Base-by-base conservation (phyloP, 2,329 filamentous ascomycete species). In the Colletotrichum godetiae region DNA sequence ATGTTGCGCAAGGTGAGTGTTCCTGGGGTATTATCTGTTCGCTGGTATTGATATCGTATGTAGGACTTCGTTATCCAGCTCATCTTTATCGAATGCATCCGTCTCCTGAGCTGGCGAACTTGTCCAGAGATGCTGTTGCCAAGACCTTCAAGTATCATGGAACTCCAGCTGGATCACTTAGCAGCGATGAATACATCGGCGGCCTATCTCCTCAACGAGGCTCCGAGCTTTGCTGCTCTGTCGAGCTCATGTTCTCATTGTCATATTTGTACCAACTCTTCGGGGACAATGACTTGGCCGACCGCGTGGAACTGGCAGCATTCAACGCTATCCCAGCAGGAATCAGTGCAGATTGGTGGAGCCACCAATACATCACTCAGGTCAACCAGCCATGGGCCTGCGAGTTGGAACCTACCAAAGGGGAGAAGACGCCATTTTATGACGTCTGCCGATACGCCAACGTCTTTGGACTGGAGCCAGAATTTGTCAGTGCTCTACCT, bases 291-390 rank as follows among this genome's bases (percentile, higher is more conserved):
- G 24, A 57, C 8, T 88, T 86, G 74, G 88, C 88, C 3, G 88
- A 90, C 76, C 80, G 83, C n/a, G 82, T 84, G 8, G 89, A 91
- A 75, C 78, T 83, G 11, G 82, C 86, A 8, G 86, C 88, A 4
- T 90, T 88, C 81, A 91, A 90, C 74, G 86, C 88, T 2, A 78
- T 90, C 3, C 88, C 89, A 0, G 86, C 83, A 4, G 85, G 85
- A 74, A 77, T 89, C 33, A 86, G 85, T 22, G 83, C 84, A 1
- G 85, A 89, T 75, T 88, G 78, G 84, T 91, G 88, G 88, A 83
- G 84, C 29, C 88, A 87, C 76, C 87, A 90, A 77, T 91, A 91
- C 74, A 83, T 90, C 68, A 80, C 83, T 3, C 83, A 89, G 75
- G 84, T 85, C 0, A 91, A 90, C 74, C 87, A 89, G 75, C 87